Conservation (phyloP, 1,139 yeast genomes). For the Pichia sp. region DNA sequence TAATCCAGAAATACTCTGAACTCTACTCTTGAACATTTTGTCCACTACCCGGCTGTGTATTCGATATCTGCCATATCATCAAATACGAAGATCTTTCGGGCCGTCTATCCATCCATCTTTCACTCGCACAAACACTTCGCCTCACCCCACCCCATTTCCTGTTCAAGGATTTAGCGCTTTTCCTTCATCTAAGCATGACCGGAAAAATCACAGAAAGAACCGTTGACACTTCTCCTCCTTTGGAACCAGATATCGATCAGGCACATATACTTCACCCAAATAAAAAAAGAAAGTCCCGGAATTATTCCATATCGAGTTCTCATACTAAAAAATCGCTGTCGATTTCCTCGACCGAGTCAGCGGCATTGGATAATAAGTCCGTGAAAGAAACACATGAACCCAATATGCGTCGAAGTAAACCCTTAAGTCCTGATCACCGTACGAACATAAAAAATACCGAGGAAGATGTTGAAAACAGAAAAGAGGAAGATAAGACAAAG, state of each 20-base stretch:
- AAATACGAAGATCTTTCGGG: neutral
- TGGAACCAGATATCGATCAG: neutral
- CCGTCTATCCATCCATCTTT: neutral
- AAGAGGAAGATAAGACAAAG: neutral
- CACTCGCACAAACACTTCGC: too few species aligned
- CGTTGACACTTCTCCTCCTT: neutral
- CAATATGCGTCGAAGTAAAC: neutral
- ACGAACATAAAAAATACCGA: neutral
- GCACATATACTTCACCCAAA: neutral
- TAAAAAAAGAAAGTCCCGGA: neutral
- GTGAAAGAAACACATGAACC: neutral
- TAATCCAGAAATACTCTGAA: neutral
- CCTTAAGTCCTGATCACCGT: neutral
- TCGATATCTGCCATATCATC: too few species aligned
- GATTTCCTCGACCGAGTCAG: neutral
- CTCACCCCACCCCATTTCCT: neutral
- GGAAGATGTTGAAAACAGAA: neutral
- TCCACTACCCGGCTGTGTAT: too few species aligned
- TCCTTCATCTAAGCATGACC: neutral
- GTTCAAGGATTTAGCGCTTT: neutral
- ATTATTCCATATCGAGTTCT: neutral
- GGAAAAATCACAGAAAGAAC: neutral
- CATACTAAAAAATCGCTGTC: neutral
- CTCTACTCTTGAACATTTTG: neutral
- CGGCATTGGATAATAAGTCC: neutral